Conservation (phyloP, 2,329 filamentous ascomycete species). For the Drechslerella dactyloides region DNA sequence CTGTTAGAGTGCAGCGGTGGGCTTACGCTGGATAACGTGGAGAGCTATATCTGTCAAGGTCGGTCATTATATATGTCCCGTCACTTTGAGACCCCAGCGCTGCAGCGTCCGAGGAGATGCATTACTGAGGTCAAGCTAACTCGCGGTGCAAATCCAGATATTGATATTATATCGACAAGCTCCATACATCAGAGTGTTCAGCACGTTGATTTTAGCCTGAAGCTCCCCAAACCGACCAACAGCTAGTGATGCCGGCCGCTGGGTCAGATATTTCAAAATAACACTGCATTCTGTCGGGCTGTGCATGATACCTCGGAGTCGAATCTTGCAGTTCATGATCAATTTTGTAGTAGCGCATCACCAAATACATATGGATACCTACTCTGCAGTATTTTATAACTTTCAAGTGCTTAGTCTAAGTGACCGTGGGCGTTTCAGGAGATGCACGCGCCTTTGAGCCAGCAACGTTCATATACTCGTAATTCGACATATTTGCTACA, state of each 20-base stretch:
- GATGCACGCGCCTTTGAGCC: too few species aligned
- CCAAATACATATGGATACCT: too few species aligned
- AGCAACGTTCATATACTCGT: too few species aligned
- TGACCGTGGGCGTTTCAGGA: too few species aligned
- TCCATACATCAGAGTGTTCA: slow-evolving; percentile 83
- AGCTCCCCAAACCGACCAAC: slow-evolving; percentile 69
- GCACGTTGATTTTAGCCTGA: slow-evolving; percentile 94
- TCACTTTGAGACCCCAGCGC: background rate
- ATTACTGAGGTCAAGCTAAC: slow-evolving; percentile 52
- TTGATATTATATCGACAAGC: slow-evolving; percentile 95
- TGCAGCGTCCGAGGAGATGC: slow-evolving; percentile 53
- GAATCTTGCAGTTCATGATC: too few species aligned
- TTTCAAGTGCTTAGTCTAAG: too few species aligned
- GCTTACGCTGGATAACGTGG: slow-evolving; percentile 82
- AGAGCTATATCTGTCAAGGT: slow-evolving; percentile 77
- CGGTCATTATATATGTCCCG: slow-evolving; percentile 56
- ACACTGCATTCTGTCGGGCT: background rate
- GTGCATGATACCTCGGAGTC: too few species aligned
- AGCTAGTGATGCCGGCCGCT: slow-evolving; percentile 49
- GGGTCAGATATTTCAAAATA: background rate
- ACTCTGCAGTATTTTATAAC: too few species aligned
- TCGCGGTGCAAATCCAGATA: slow-evolving; percentile 64
- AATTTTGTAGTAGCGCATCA: too few species aligned
- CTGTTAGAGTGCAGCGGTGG: slow-evolving; percentile 93
- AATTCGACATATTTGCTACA: too few species aligned